phyloP scores from a whole-genome alignment of 2,329 filamentous ascomycete genomes.

The Penicillium sp. region DNA sequence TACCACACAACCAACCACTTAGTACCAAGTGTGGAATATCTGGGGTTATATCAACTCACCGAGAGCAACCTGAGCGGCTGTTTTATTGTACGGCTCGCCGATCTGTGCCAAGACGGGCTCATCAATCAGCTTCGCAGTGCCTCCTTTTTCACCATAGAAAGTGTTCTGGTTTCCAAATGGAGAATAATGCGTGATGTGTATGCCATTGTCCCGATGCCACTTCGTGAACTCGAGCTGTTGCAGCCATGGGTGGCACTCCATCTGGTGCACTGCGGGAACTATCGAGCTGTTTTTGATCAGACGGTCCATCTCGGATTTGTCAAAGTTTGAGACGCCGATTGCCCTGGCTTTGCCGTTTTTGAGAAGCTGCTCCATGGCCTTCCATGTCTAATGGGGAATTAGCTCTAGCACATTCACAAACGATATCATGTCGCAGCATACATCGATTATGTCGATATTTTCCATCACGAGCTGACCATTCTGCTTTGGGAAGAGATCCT shows the following conservation, averaged over 20 bases:
- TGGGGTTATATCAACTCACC: slow-evolving; percentile 24
- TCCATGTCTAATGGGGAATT: slow-evolving; percentile 45
- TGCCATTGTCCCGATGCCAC: slow-evolving; percentile 53
- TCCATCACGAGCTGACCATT: slow-evolving; percentile 46
- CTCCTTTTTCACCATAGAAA: slow-evolving; percentile 47
- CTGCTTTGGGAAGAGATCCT: slow-evolving; percentile 50
- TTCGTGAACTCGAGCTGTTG: slow-evolving; percentile 52
- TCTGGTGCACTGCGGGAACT: slow-evolving; percentile 52
- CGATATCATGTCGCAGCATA: slow-evolving; percentile 21
- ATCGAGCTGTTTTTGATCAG: slow-evolving; percentile 48
- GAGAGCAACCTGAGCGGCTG: slow-evolving; percentile 53
- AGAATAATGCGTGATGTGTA: slow-evolving; percentile 58
- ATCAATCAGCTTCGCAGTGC: slow-evolving; percentile 54
- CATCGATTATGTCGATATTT: slow-evolving; percentile 53
- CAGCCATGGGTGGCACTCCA: slow-evolving; percentile 58
- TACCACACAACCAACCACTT: slow-evolving; percentile 12
- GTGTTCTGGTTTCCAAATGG: slow-evolving; percentile 58
- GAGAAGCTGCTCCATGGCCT: slow-evolving; percentile 51
- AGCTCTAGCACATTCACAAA: background rate
- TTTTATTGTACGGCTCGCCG: slow-evolving; percentile 56
- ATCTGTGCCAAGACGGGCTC: slow-evolving; percentile 53
- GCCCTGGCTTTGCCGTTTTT: slow-evolving; percentile 49
- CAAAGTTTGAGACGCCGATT: slow-evolving; percentile 58
- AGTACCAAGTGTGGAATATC: background rate
- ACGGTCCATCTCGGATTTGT: slow-evolving; percentile 50